These are phyloP conservation scores for Delonix regia DNA, from an alignment of 306 rosid genomes.

Conservation along the genomic window DNA sequence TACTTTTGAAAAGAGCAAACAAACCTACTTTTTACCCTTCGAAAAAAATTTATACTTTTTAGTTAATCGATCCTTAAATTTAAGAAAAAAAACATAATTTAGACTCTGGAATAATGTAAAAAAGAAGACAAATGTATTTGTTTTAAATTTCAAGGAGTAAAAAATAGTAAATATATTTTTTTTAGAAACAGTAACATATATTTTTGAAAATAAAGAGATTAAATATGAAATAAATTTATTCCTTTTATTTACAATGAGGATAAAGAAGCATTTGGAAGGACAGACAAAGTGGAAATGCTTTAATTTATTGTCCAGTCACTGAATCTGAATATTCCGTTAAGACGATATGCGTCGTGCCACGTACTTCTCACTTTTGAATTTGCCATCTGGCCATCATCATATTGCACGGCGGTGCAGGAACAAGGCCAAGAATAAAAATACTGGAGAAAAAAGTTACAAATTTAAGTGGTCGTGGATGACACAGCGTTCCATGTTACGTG, in stretches of 20 bases:
- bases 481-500: not conserved
- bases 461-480: not conserved
- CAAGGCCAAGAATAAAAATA: not conserved
- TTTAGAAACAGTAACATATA: too few species aligned
- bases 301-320: slow-evolving; percentile 4
- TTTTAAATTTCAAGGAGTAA: too few species aligned
- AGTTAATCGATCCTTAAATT: too few species aligned
- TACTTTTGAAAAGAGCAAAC: not conserved
- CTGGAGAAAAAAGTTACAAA: not conserved
- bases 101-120: too few species aligned
- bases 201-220: too few species aligned
- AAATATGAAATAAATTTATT: too few species aligned
- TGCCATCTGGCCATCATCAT: too few species aligned
- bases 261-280: not conserved
- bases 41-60: too few species aligned
- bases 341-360: not conserved
- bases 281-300: slow-evolving; percentile 31
- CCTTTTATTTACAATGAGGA: slow-evolving; percentile 15
- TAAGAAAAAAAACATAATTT: too few species aligned
- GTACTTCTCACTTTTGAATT: not conserved
- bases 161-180: too few species aligned
- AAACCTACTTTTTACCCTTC: too few species aligned
- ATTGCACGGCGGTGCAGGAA: not conserved
- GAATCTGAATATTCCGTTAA: slow-evolving; percentile 30
- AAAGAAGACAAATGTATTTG: too few species aligned